These are phyloP conservation scores for Alternaria atra DNA, from an alignment of 2,329 filamentous ascomycete species.

Conservation along the genomic window DNA sequence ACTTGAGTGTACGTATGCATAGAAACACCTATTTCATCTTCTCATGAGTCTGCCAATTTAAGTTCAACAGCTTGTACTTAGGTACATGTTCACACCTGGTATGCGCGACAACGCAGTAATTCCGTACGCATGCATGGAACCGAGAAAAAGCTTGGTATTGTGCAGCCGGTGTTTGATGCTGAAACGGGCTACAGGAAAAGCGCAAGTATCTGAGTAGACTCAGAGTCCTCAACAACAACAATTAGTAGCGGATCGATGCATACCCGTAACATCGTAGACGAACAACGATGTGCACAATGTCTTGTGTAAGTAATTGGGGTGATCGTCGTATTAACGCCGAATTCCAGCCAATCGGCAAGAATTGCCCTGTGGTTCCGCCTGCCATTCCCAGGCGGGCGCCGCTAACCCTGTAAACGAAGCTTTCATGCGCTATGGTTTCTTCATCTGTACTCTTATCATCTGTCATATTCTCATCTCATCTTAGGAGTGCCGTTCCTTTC, in stretches of 20 bases:
- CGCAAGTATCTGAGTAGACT: neutral
- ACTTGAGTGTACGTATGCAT: neutral
- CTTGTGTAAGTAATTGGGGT: conserved; percentile 17
- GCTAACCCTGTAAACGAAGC: conserved; percentile 27
- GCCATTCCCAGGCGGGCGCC: conserved; percentile 17
- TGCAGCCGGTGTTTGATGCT: neutral
- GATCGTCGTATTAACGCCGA: conserved; percentile 13
- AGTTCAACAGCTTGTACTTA: neutral
- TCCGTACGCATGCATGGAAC: conserved; percentile 1
- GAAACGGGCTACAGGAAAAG: neutral
- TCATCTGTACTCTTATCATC: conserved; percentile 20
- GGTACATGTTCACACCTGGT: neutral
- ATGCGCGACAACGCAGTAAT: neutral
- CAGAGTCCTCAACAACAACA: neutral
- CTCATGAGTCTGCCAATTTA: too few species aligned
- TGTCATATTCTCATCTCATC: conserved; percentile 10
- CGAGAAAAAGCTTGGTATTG: neutral
- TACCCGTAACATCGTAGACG: neutral
- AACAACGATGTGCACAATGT: conserved; percentile 13
- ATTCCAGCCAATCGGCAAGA: conserved; percentile 19
- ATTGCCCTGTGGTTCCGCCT: conserved; percentile 22
- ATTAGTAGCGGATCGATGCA: neutral
- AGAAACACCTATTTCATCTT: neutral
- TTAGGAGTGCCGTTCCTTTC: conserved; percentile 10
- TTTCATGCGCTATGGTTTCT: conserved; percentile 20